Evolutionary conservation across 2,329 filamentous ascomycete species (phyloP), one percentile per base, ranked within the genome.

Genomic region (Penicillium hordei): DNA sequence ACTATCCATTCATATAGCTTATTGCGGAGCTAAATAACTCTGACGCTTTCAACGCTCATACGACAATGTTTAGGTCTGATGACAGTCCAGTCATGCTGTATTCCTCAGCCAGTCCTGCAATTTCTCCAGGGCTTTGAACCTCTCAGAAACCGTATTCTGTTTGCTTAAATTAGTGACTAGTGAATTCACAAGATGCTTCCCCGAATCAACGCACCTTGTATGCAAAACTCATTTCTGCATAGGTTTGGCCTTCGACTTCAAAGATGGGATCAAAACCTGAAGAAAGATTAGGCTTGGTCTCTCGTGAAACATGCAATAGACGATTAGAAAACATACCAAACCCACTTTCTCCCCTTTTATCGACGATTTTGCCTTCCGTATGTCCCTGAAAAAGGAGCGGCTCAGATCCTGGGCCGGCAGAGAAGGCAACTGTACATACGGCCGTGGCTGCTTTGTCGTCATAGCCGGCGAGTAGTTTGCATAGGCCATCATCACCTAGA

Each of bases 81-180:
- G 15, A 23, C 10, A 40, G 39, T 23, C 39, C 19, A 40, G 12
- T 15, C 39, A 40, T 23, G 13, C 39, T 15, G 19, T 46, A 17
- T 13, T 15, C 38, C 61, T 55, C 65, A 58, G 57, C 61, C 60
- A 8, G 19, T 17, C 7, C 27, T 17, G 25, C 17, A 23, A 38
- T 25, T 33, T 52, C 42, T 36, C 43, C 25, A 27, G 9, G 17
- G 42, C 33, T 34, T 19, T 43, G 10, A 17, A 21, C 8, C 43
- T 44, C 48, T 58, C 48, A 55, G 38, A 44, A 29, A 44, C 42
- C 17, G 23, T 44, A 29, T 44, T 44, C 42, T 44, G 23, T 44
- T 27, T n/a, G 23, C 17, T 27, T n/a, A n/a, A 27, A 29, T 44
- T 25, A 44, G 42, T n/a, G 15, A 15, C 17, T 10, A 27, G 15